Evolutionary conservation across 2,329 filamentous ascomycete species (phyloP), one percentile per base, ranked within the genome.

Genomic region (Beauveria sp.): DNA sequence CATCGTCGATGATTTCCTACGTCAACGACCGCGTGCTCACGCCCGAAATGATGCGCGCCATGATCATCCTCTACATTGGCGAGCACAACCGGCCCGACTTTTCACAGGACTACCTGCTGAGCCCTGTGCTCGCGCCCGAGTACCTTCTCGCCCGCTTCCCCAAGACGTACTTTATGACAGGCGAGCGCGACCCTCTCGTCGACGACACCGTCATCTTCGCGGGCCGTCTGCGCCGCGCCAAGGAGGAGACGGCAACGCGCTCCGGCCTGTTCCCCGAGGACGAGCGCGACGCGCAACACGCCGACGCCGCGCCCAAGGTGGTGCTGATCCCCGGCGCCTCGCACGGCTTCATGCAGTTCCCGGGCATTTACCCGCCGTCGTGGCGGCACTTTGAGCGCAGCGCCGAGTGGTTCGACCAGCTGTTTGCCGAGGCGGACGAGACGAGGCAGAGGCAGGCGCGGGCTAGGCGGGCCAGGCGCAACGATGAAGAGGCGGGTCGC

Each of bases 151-250:
- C 88, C 16, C 83, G 84, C n/a, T 98, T 99, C 67, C 95, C 95
- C 1, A 96, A 96, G 72, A 95, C 90, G 0, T 96, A 93, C 73
- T 92, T 99, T 69, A 79, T 98, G 58, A 98, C 95, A 0, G 95
- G 95, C 55, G 95, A 99, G 76, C 88, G 93, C 34, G 95, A 99
- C 71, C 95, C 95, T 0, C 78, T 99, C 0, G 95, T 98, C 0
- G 95, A 99, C 70, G 95, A 99, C 72, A 99, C 95, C 0, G 91
- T 97, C 53, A 93, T 99, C 64, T 97, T 99, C 69, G 93, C 95
- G 0, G 95, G 93, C 0, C 81, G 93, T 0, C 75, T 99, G n/a
- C 82, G 92, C 7, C 86, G 93, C 64, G 91, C 92, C 2, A 96
- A 88, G 70, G 83, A 84, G 22, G 81, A 81, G 0, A 77, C 73